Percentiles rank a stretch among this genome's conserved stretches.
phyloP scores from a whole-genome alignment of 495 filamentous ascomycete species.

The Penicillium subrubescens region DNA sequence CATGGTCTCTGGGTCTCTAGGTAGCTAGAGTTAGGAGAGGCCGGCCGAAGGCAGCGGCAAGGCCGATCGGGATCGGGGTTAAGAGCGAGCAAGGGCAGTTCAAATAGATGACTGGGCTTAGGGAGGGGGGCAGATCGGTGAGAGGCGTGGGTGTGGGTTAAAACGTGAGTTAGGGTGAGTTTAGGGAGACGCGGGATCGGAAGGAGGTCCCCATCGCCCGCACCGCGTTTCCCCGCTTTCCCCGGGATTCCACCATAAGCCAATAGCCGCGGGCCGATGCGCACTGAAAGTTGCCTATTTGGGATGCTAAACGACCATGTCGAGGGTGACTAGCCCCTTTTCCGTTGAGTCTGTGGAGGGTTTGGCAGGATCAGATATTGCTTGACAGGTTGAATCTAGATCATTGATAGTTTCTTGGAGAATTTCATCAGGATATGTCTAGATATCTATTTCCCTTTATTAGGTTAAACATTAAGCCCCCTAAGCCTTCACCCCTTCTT shows the following conservation, averaged over 20 bases:
- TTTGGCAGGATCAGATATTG: neutral
- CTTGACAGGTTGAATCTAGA: neutral
- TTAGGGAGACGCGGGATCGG: conserved; percentile 5
- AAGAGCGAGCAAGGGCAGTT: neutral
- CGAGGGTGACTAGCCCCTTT: neutral
- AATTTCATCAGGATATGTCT: neutral
- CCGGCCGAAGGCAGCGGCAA: conserved; percentile 9
- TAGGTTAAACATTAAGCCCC: neutral
- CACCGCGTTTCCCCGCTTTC: conserved; percentile 22
- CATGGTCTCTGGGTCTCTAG: conserved; percentile 18
- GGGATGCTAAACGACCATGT: neutral
- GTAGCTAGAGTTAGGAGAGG: neutral
- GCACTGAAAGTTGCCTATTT: conserved; percentile 1
- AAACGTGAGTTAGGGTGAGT: conserved; percentile 2
- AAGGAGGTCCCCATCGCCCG: neutral
- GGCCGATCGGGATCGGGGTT: conserved; percentile 5
- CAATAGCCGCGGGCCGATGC: conserved; percentile 10
- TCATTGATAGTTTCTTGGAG: neutral
- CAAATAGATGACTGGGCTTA: neutral
- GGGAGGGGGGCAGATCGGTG: neutral
- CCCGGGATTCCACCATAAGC: conserved; percentile 10
- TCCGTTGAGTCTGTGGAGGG: neutral
- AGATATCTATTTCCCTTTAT: neutral
- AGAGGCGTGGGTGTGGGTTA: neutral
- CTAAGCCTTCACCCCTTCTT: neutral